Percentiles rank a stretch among this genome's conserved stretches.
These are phyloP conservation scores for Chlamydomonas reinhardtii DNA, from an alignment of 163 green algal species.

Conservation along the genomic window DNA sequence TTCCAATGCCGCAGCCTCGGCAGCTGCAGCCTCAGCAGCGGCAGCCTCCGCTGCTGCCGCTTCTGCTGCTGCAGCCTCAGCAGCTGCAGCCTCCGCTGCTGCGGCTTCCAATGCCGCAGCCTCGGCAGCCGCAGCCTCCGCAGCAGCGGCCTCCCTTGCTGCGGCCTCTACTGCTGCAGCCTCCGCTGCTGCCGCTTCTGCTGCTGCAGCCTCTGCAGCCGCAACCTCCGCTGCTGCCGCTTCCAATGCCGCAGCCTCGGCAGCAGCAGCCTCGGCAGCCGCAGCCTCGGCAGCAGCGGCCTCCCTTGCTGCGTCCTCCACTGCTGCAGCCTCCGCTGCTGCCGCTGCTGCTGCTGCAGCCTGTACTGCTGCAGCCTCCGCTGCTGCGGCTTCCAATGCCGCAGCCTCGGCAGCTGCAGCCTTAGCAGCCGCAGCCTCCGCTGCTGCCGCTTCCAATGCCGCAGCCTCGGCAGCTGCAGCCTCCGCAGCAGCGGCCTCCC, in stretches of 20 bases:
- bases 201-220: not conserved
- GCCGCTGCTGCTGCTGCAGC: not conserved
- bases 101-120: too few relatives aligned
- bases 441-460: not conserved
- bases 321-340: not conserved
- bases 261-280: not conserved
- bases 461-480: not conserved
- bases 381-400: too few relatives aligned
- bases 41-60: not conserved
- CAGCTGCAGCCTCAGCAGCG: not conserved
- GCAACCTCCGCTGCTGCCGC: not conserved
- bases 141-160: not conserved
- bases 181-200: not conserved
- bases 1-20: not conserved
- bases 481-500: not conserved
- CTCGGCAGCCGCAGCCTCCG: not conserved
- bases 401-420: not conserved
- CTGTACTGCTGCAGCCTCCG: not conserved
- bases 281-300: not conserved
- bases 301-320: too few relatives aligned
- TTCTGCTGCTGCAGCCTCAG: not conserved
- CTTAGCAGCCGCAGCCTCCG: not conserved
- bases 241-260: not conserved
- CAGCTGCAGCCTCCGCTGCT: not conserved
- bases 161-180: not conserved